Conservation (phyloP, 225 moss, liverwort and hornwort genomes). For the Climacium dendroides region DNA sequence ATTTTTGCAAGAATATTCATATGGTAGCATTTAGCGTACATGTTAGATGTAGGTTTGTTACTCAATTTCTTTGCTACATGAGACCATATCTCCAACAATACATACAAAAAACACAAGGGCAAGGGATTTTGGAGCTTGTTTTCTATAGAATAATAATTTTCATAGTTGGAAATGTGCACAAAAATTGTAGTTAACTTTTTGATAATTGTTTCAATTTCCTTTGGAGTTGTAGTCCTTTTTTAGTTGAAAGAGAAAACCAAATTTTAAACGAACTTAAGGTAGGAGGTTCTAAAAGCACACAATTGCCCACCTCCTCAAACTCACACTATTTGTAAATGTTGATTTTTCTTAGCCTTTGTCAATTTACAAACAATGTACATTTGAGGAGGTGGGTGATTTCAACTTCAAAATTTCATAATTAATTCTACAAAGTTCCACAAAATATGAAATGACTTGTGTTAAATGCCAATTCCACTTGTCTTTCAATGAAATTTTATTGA, state of each 20-base stretch:
- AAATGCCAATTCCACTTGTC: not conserved
- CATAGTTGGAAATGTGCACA: not conserved
- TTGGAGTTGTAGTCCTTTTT: not conserved
- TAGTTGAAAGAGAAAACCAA: not conserved
- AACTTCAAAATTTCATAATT: too few species aligned
- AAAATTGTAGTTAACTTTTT: not conserved
- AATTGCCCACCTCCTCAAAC: too few species aligned
- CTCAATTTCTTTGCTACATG: not conserved
- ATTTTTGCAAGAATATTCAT: not conserved
- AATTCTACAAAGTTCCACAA: not conserved
- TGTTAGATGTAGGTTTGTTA: not conserved
- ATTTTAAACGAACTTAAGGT: too few species aligned
- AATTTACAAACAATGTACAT: too few species aligned
- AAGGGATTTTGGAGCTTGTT: not conserved
- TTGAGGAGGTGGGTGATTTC: too few species aligned
- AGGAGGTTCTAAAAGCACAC: too few species aligned
- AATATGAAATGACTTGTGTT: not conserved
- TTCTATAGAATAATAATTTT: not conserved
- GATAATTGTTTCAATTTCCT: not conserved
- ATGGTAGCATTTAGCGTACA: not conserved
- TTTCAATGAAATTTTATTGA: fast-evolving
- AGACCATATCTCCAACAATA: too few species aligned
- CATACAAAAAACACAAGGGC: not conserved
- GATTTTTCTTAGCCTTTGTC: too few species aligned
- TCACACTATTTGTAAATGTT: too few species aligned